Base-by-base conservation (phyloP, 73 alveolate genomes). In the Stentor coeruleus region DNA sequence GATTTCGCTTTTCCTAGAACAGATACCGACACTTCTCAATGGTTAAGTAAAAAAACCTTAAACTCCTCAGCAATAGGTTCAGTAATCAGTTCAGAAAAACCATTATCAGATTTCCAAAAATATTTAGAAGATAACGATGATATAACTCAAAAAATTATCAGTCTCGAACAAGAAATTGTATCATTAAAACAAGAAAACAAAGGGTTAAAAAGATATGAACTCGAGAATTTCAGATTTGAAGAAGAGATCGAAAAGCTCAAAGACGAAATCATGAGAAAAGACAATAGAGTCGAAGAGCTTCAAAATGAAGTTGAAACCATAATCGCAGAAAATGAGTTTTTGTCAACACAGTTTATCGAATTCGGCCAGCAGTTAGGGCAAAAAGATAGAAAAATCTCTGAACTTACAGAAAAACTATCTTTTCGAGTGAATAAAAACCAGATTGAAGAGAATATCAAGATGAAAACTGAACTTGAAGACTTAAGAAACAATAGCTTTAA, bases 401-500 rank as follows among this genome's bases (percentile, higher is more conserved):
- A 49, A 49, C 66, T 49, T 20, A 49, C 66, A 11, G 66, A 49
- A 49, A 49, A 49, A 49, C 66, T 49, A 6, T 49, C 66, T 6
- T 6, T 49, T 49, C 6, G 66, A 20, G 20, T 20, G 20, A 49
- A 20, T 20, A 49, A 49, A 49, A 49, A 6, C 20, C 66, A 49
- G 66, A 49, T 49, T 49, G 79, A 66, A 66, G 37, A 20, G 39
- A 66, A 20, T 66, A 14, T 66, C 33, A 66, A 66, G n/a, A 37
- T 66, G 36, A 31, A 66, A 66, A 66, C n/a, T 2, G 37, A 20
- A 0, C 79, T 66, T 33, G 79, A 66, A 1, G 37, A 66, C 2
- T 28, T 40, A 26, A 26, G 49, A 28, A 15, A 66, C 33, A 31
- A 66, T 20, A 20, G 11, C 33, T 26, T 14, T 33, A 0, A 31